Conservation (phyloP, 2,329 filamentous ascomycete genomes). For the Cryphonectria naterciae region DNA sequence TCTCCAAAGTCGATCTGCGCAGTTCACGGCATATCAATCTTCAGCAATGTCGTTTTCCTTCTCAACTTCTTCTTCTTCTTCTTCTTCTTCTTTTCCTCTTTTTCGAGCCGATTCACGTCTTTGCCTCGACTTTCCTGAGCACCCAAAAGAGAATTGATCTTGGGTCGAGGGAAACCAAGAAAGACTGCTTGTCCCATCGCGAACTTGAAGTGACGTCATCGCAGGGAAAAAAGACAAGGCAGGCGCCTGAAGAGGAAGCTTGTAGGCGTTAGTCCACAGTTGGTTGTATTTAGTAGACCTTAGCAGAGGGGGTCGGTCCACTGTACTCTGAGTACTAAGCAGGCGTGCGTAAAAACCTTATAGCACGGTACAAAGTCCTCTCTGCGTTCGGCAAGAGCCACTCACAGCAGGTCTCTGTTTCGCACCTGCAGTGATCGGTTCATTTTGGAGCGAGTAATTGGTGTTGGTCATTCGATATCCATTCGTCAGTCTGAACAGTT, state of each 20-base stretch:
- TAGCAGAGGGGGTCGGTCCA: not conserved
- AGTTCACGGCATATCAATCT: not conserved
- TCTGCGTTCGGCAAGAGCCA: not conserved
- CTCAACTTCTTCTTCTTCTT: too few relatives aligned
- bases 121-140: not conserved
- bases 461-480: not conserved
- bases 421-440: too few relatives aligned
- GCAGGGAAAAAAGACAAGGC: not conserved
- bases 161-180: not conserved
- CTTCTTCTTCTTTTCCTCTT: too few relatives aligned
- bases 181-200: not conserved
- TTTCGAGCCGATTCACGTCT: not conserved
- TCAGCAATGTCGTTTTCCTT: not conserved
- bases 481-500: not conserved
- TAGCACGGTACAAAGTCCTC: not conserved
- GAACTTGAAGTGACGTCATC: slow-evolving; percentile 5
- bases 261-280: not conserved
- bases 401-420: too few relatives aligned
- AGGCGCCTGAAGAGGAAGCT: not conserved
- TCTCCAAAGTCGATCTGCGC: not conserved
- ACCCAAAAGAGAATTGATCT: not conserved
- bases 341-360: too few relatives aligned
- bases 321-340: too few relatives aligned
- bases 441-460: too few relatives aligned
- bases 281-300: not conserved